Conservation (phyloP, 495 filamentous ascomycete species). For the Neurospora sp. region DNA sequence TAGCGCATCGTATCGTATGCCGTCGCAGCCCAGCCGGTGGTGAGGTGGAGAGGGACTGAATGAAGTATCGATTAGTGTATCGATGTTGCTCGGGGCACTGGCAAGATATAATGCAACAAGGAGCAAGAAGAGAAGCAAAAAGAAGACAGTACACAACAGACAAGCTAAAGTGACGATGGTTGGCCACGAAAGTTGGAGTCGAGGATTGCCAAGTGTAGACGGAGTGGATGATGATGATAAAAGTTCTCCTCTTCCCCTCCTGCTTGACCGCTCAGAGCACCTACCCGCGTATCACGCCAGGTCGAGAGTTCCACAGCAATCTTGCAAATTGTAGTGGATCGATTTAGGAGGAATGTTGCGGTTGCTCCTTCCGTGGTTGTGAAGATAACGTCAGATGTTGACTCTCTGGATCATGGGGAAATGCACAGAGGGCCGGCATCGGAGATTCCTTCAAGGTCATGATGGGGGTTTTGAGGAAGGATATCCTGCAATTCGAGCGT, state of each 20-base stretch:
- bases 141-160: background rate
- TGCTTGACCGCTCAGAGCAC: background rate
- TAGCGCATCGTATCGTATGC: slow-evolving; percentile 54
- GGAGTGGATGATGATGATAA: background rate
- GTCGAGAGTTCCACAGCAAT: background rate
- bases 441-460: background rate
- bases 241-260: background rate
- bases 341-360: background rate
- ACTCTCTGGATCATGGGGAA: background rate
- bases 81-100: slow-evolving; percentile 6
- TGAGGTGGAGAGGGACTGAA: background rate
- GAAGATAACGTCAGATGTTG: background rate
- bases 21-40: background rate
- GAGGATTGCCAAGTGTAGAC: background rate
- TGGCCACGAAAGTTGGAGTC: background rate
- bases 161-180: background rate
- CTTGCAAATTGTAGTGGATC: background rate
- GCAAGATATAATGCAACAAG: background rate
- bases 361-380: background rate
- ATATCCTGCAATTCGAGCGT: background rate
- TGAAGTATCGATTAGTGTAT: background rate
- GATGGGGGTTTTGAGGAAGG: background rate
- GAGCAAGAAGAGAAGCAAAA: background rate
- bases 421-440: background rate
- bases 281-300: background rate